Percentiles rank a stretch among this genome's conserved stretches.
Conservation (phyloP, 1,284 basidiomycete species). For the Tremellales sp. region DNA sequence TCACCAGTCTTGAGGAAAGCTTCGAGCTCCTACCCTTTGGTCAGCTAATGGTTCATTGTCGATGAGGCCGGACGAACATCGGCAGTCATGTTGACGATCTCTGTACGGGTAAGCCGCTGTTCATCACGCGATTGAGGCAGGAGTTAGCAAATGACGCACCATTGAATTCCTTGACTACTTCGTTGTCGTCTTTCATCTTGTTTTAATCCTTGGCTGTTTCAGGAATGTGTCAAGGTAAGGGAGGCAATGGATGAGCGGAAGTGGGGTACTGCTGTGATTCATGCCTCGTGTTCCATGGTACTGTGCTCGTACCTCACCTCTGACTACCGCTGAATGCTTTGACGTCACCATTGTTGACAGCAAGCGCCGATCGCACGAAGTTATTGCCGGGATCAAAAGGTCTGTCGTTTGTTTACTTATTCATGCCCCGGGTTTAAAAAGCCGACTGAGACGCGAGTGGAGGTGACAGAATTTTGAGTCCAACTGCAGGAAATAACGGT, state of each 20-base stretch:
- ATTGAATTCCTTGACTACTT: constrained; percentile 43
- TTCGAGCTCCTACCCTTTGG: constrained; percentile 48
- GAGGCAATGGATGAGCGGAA: background rate
- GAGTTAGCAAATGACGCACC: constrained; percentile 21
- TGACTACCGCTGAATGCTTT: no score
- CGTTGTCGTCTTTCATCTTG: constrained; percentile 37
- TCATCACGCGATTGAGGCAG: background rate
- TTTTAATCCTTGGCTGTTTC: background rate
- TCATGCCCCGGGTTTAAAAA: no score
- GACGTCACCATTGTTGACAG: no score
- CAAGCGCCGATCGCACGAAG: no score
- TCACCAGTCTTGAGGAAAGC: constrained; percentile 42
- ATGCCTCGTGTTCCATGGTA: background rate
- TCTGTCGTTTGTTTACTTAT: no score
- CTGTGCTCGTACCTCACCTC: background rate
- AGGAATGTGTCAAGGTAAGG: background rate
- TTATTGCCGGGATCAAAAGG: no score
- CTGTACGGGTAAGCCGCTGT: constrained; percentile 6
- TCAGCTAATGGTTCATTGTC: background rate
- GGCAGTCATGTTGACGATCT: constrained; percentile 48
- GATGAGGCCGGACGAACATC: constrained; percentile 18
- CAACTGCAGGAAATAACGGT: no score
- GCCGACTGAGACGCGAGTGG: no score
- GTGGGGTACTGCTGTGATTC: background rate
- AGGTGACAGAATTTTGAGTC: no score